Evolutionary conservation across 345 rosid species (phyloP), one percentile per base, ranked within the genome.

Genomic region (Syzygium grande): DNA sequence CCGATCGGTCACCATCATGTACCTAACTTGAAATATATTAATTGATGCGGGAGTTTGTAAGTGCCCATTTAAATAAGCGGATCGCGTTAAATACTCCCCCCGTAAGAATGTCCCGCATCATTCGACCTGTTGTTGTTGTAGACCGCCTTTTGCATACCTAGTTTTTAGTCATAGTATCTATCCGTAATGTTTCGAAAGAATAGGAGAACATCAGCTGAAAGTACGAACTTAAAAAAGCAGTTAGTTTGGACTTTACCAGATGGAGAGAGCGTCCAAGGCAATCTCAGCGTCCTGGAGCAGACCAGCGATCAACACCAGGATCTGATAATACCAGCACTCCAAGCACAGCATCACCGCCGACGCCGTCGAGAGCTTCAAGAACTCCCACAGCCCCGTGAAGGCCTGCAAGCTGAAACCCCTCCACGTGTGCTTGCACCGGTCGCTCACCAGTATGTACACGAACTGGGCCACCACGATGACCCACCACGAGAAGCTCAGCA

Each of bases 281-380:
- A 93, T 88, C 87, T 94, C 96, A 19, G 97, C 93, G 85, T 94
- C 79, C 27, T 90, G 59, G 54, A 94, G 95, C 90, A 94, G 89
- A 43, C 97, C 96, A 9, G 97, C 95, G 9, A 95, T 93, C 30
- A 94, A 87, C 89, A 94, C 93, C 5, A 94, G 87, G 84, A 93
- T 90, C 92, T 93, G 96, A 85, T 88, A 84, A 11, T 93, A 95
- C 97, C 96, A 95, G 73, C 90, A 59, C 84, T 95, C 97, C 46
- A 95, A 89, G 85, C 95, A 92, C 17, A 93, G 88, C 96, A 94
- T 95, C 23, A 95, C 93, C 1, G 98, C 96, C 0, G 96, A 95
- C 13, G 96, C 94, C 0, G 92, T 84, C 3, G 98, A 95, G 87
- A 94, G 88, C 87, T 89, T 92, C 59, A 93, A 83, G 91, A 94